Percentiles rank a stretch among this genome's conserved stretches.
phyloP scores from a whole-genome alignment of 768 basidiomycete genomes.

The Asterophora lycoperdoides region DNA sequence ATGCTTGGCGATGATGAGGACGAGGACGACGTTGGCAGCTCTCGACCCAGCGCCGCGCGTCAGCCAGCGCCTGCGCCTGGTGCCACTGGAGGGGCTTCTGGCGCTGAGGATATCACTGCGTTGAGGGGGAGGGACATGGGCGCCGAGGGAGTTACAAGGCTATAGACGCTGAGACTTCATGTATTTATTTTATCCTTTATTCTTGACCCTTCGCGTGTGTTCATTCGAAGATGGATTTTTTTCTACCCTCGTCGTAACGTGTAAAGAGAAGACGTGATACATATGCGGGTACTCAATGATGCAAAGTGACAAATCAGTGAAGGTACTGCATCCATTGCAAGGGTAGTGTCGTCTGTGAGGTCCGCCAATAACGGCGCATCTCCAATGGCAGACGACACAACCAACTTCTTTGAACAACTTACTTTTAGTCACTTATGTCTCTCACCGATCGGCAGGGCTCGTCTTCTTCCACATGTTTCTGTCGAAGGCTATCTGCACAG shows the following conservation, averaged over 20 bases:
- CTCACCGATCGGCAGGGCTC: background rate
- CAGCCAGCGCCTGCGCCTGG: no score
- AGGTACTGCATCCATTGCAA: no score
- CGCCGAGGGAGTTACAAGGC: background rate
- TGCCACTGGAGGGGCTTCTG: background rate
- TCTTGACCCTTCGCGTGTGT: no score
- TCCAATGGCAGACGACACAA: background rate
- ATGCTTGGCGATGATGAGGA: slow-evolving; percentile 32
- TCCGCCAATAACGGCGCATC: no score
- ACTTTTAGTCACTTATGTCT: no score
- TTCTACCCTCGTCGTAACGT: no score
- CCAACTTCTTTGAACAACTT: background rate
- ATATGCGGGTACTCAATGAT: no score
- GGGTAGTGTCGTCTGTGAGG: no score
- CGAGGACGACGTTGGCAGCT: slow-evolving; percentile 14
- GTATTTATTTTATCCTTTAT: background rate
- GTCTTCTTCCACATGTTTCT: background rate
- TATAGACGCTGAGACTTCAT: background rate
- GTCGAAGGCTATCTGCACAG: background rate
- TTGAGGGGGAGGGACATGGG: slow-evolving; percentile 2
- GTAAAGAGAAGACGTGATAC: no score
- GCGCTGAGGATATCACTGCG: background rate
- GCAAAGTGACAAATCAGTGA: no score
- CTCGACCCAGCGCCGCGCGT: background rate
- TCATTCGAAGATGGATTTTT: no score